Evolutionary conservation across 352 stramenopile genomes (phyloP).

Genomic region (Phytophthora foliorum): DNA sequence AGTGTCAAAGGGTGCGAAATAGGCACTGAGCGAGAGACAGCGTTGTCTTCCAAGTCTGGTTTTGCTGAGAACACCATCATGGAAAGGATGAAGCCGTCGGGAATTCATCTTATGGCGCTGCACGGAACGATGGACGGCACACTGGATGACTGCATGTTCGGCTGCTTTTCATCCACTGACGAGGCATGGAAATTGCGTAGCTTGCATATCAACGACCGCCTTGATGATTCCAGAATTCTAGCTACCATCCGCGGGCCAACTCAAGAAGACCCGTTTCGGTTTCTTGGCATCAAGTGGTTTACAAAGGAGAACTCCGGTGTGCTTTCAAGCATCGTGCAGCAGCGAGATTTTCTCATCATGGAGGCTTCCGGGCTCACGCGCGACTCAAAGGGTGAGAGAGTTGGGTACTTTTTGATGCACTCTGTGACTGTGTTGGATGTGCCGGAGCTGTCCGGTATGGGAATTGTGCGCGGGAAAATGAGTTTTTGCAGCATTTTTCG

Average conservation of each 20-base stretch:
- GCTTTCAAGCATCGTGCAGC: constrained; percentile 52
- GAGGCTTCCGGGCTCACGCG: constrained; percentile 43
- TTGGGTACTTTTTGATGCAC: constrained; percentile 60
- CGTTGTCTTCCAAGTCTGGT: not conserved
- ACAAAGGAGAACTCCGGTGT: constrained; percentile 52
- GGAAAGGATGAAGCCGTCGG: constrained; percentile 37
- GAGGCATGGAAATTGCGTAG: constrained; percentile 51
- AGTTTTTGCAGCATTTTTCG: constrained; percentile 66
- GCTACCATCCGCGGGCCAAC: constrained; percentile 46
- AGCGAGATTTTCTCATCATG: constrained; percentile 62
- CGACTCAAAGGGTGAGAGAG: constrained; percentile 43
- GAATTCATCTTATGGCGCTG: constrained; percentile 51
- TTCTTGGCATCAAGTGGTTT: constrained; percentile 69
- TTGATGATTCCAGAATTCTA: constrained; percentile 58
- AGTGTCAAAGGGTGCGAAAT: not conserved
- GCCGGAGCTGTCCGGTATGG: constrained; percentile 52
- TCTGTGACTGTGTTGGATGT: constrained; percentile 50
- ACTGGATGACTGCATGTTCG: constrained; percentile 63
- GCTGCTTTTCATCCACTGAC: constrained; percentile 49
- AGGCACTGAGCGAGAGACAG: not conserved
- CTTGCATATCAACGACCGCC: constrained; percentile 55
- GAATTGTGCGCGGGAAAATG: constrained; percentile 52
- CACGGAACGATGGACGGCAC: constrained; percentile 51
- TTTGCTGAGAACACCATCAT: constrained; percentile 30
- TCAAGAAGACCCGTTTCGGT: constrained; percentile 50